Percentiles rank a stretch among this genome's conserved stretches.
phyloP scores from a whole-genome alignment of 495 filamentous ascomycete genomes.

The Hyaloscypha variabilis region DNA sequence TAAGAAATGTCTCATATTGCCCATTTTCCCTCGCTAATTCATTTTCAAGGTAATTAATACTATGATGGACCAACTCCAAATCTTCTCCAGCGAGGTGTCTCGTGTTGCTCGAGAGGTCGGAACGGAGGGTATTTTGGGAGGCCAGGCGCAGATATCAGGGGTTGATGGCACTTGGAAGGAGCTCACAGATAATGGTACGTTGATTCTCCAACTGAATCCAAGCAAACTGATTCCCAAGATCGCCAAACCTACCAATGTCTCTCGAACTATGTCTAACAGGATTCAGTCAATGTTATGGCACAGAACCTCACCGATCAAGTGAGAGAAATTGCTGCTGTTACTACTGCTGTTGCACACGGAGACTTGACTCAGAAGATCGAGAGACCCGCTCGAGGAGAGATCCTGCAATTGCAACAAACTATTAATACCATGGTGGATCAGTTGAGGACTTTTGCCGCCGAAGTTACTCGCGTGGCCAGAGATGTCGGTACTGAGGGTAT shows the following conservation, averaged over 20 bases:
- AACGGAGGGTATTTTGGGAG: constrained; percentile 95
- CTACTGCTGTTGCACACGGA: constrained; percentile 94
- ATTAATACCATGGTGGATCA: constrained; percentile 99
- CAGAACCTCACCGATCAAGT: constrained; percentile 73
- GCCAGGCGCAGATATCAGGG: constrained; percentile 91
- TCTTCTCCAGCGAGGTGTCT: constrained; percentile 97
- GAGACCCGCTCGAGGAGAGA: constrained; percentile 91
- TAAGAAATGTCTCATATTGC: constrained; percentile 32
- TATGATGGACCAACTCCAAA: constrained; percentile 98
- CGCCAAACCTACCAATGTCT: background rate
- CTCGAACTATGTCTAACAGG: constrained; percentile 31
- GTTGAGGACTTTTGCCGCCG: constrained; percentile 92
- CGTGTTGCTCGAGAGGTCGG: constrained; percentile 95
- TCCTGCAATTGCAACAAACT: constrained; percentile 93
- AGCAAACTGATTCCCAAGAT: background rate
- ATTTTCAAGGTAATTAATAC: constrained; percentile 68
- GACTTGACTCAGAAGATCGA: constrained; percentile 97
- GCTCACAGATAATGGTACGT: constrained; percentile 86
- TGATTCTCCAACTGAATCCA: background rate
- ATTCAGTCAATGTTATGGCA: constrained; percentile 93
- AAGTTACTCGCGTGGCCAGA: constrained; percentile 94
- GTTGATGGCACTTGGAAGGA: constrained; percentile 99
- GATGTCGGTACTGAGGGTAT: constrained; percentile 98
- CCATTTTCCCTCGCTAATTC: constrained; percentile 20
- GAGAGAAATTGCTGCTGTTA: constrained; percentile 95